Evolutionary conservation across 495 filamentous ascomycete species (phyloP).

Genomic region (Gamarada debralockiae): DNA sequence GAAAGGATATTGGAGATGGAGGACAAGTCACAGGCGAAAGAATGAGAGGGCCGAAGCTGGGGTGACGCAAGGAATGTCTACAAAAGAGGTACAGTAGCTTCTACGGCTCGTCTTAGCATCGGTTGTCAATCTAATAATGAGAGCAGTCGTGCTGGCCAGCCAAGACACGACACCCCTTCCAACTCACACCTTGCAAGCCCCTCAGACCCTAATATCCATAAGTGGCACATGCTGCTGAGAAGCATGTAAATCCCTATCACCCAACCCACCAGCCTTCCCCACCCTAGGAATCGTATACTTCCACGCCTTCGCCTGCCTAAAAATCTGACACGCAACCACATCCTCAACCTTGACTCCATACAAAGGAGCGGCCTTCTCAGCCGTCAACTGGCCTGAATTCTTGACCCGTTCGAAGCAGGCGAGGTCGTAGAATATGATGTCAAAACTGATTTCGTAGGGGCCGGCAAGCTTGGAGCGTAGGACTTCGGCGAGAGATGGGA

Average conservation of each 20-base stretch:
- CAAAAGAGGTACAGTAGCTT: too few species aligned
- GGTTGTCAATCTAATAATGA: too few species aligned
- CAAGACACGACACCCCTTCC: too few species aligned
- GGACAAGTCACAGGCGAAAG: too few species aligned
- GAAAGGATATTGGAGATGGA: neutral
- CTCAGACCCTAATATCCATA: too few species aligned
- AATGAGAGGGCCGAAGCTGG: too few species aligned
- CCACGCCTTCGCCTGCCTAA: slow-evolving; percentile 27
- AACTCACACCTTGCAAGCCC: too few species aligned
- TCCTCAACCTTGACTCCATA: slow-evolving; percentile 30
- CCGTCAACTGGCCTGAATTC: slow-evolving; percentile 28
- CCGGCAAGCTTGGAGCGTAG: slow-evolving; percentile 47
- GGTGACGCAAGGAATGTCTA: too few species aligned
- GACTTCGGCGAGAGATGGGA: slow-evolving; percentile 33
- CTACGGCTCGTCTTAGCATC: too few species aligned
- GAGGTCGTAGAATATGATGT: slow-evolving; percentile 40
- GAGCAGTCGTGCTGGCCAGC: too few species aligned
- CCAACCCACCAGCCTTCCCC: neutral
- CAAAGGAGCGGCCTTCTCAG: slow-evolving; percentile 24
- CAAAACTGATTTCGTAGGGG: slow-evolving; percentile 45
- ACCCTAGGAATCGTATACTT: slow-evolving; percentile 15
- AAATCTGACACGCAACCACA: slow-evolving; percentile 38
- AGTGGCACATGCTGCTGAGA: too few species aligned
- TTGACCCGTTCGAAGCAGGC: slow-evolving; percentile 32
- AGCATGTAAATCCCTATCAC: too few species aligned